Conservation (phyloP, 495 filamentous ascomycete genomes). For the Hypoxylon intermedium region DNA sequence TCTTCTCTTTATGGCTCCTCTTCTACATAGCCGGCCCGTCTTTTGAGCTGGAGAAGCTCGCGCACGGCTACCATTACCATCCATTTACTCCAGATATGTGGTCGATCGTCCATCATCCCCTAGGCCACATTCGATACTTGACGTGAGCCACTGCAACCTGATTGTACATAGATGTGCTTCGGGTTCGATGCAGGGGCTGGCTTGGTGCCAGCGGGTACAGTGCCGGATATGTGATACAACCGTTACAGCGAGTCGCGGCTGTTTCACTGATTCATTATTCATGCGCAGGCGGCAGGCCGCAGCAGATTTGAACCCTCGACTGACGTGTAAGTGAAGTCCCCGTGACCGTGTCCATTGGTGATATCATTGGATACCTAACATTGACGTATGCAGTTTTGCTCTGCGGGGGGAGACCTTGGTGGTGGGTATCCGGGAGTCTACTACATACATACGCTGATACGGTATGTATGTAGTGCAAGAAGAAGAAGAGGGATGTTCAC, state of each 20-base stretch:
- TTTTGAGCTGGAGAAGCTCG: background rate
- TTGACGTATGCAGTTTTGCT: constrained; percentile 1
- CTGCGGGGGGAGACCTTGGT: background rate
- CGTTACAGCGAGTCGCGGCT: constrained; percentile 35
- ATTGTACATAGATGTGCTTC: constrained; percentile 24
- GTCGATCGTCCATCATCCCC: constrained; percentile 22
- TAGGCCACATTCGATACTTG: constrained; percentile 14
- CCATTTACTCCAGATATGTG: constrained; percentile 29
- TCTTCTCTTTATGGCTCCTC: too few species aligned
- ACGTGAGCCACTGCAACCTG: constrained; percentile 18
- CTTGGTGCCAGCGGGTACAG: constrained; percentile 14
- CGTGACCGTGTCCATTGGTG: constrained; percentile 10
- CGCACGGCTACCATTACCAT: constrained; percentile 3
- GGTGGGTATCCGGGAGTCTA: background rate
- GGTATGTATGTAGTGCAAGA: too few species aligned
- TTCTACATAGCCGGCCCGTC: too few species aligned
- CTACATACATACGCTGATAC: too few species aligned
- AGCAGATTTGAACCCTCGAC: background rate
- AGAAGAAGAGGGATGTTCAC: too few species aligned
- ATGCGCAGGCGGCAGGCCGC: constrained; percentile 19
- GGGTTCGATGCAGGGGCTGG: constrained; percentile 29
- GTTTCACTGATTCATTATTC: constrained; percentile 33
- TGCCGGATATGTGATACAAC: constrained; percentile 40
- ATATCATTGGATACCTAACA: constrained; percentile 15
- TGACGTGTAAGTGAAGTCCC: background rate